Evolutionary conservation across 2,329 filamentous ascomycete genomes (phyloP).

Genomic region (Fusarium sp.): DNA sequence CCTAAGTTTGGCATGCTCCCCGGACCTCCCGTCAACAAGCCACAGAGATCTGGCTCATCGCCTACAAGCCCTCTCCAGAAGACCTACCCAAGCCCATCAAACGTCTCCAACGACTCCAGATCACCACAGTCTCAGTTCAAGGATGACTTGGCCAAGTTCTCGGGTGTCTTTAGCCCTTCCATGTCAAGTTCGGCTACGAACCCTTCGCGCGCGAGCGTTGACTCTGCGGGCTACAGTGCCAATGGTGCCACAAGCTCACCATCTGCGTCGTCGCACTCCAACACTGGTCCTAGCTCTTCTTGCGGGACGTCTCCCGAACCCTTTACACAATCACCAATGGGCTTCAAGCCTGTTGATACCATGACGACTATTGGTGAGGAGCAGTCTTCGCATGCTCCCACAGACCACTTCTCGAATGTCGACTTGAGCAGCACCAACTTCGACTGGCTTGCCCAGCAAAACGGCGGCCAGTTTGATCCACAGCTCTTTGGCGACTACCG

Average conservation of each 20-base stretch:
- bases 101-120: slow-evolving; percentile 43
- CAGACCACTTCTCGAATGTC: slow-evolving; percentile 50
- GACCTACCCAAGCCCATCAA: slow-evolving; percentile 42
- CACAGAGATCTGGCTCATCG: slow-evolving; percentile 44
- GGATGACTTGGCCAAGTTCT: slow-evolving; percentile 66
- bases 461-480: slow-evolving; percentile 88
- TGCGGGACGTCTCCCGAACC: slow-evolving; percentile 85
- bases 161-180: slow-evolving; percentile 70
- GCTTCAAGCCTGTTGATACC: slow-evolving; percentile 72
- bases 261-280: slow-evolving; percentile 71
- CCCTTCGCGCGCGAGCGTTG: slow-evolving; percentile 62
- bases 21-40: slow-evolving; percentile 53
- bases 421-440: slow-evolving; percentile 67
- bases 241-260: slow-evolving; percentile 72
- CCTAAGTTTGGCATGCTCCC: slow-evolving; percentile 88
- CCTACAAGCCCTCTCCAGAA: slow-evolving; percentile 48
- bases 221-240: slow-evolving; percentile 61
- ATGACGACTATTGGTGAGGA: slow-evolving; percentile 76
- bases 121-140: slow-evolving; percentile 50
- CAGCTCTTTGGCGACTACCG: slow-evolving; percentile 93
- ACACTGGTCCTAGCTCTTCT: slow-evolving; percentile 70
- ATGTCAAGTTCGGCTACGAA: slow-evolving; percentile 58
- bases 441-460: slow-evolving; percentile 83
- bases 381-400: slow-evolving; percentile 57
- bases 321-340: slow-evolving; percentile 75